Percentiles rank a stretch among this genome's conserved stretches.
Conservation (phyloP, 2,329 filamentous ascomycete genomes). For the Fusarium xyrophilum region DNA sequence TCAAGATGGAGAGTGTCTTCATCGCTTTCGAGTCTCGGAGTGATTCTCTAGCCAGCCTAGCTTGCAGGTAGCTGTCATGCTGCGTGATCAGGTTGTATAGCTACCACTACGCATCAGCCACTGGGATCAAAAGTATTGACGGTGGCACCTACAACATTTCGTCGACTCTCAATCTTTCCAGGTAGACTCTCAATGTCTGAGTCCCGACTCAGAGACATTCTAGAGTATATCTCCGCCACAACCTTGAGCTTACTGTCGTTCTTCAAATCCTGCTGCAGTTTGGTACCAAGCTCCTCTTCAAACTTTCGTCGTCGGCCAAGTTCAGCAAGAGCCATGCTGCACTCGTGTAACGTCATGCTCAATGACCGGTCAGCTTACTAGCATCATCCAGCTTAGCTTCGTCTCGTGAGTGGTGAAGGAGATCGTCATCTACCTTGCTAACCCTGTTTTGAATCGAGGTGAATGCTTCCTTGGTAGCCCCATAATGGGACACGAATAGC, state of each 20-base stretch:
- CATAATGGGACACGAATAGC: no score
- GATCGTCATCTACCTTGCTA: no score
- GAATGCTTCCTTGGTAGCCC: no score
- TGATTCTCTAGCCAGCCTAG: background rate
- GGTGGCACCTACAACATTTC: background rate
- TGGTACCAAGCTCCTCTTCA: background rate
- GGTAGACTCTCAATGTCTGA: background rate
- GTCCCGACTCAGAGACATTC: background rate
- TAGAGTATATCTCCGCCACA: background rate
- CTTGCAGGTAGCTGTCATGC: background rate
- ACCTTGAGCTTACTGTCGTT: background rate
- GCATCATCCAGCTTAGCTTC: background rate
- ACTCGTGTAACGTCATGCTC: background rate
- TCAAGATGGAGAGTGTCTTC: background rate
- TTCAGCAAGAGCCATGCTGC: background rate
- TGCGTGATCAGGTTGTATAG: background rate
- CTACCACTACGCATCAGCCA: fast-evolving
- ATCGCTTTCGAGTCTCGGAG: background rate
- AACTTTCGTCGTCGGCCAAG: background rate
- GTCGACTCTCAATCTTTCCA: background rate
- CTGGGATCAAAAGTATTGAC: fast-evolving
- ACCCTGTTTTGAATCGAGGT: no score
- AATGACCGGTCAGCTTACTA: fast-evolving
- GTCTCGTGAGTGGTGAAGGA: no score
- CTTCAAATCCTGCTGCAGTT: fast-evolving